Evolutionary conservation across 768 basidiomycete species (phyloP).

Genomic region (Amanita exitialis): DNA sequence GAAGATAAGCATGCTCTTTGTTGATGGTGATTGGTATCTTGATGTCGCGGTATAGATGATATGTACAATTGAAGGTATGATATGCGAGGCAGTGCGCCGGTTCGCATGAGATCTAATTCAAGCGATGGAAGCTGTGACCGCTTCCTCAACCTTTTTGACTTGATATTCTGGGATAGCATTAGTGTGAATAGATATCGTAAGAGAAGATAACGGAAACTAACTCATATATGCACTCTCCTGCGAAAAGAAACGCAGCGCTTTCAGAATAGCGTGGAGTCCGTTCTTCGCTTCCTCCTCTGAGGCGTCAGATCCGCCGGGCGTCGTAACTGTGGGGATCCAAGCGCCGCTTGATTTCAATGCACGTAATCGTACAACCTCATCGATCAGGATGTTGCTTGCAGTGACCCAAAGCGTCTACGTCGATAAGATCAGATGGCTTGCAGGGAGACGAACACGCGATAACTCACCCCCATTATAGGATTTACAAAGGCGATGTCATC

Average conservation of each 20-base stretch:
- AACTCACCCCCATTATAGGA: slow-evolving; percentile 43
- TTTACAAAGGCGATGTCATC: slow-evolving; percentile 31
- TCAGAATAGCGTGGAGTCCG: slow-evolving; percentile 27
- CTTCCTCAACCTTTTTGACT: slow-evolving; percentile 35
- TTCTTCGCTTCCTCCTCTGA: slow-evolving; percentile 33
- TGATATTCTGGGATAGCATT: slow-evolving; percentile 26
- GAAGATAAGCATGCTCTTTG: background rate
- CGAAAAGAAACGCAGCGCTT: slow-evolving; percentile 31
- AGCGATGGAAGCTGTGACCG: slow-evolving; percentile 9
- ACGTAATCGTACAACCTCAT: slow-evolving; percentile 33
- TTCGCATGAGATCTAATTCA: background rate
- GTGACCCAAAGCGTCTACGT: slow-evolving; percentile 34
- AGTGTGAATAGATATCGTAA: background rate
- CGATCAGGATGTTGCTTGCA: slow-evolving; percentile 35
- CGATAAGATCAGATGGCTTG: slow-evolving; percentile 5
- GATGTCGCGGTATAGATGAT: slow-evolving; percentile 3
- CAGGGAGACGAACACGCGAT: slow-evolving; percentile 7
- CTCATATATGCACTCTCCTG: slow-evolving; percentile 35
- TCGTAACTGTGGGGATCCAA: slow-evolving; percentile 16
- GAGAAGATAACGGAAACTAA: slow-evolving; percentile 18
- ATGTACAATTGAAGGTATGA: slow-evolving; percentile 1
- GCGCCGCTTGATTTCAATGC: slow-evolving; percentile 15
- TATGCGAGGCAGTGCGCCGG: background rate
- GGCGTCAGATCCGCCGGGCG: slow-evolving; percentile 9
- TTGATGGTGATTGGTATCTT: slow-evolving; percentile 1